Conservation (phyloP, 768 basidiomycete species). For the Lactarius indigo region DNA sequence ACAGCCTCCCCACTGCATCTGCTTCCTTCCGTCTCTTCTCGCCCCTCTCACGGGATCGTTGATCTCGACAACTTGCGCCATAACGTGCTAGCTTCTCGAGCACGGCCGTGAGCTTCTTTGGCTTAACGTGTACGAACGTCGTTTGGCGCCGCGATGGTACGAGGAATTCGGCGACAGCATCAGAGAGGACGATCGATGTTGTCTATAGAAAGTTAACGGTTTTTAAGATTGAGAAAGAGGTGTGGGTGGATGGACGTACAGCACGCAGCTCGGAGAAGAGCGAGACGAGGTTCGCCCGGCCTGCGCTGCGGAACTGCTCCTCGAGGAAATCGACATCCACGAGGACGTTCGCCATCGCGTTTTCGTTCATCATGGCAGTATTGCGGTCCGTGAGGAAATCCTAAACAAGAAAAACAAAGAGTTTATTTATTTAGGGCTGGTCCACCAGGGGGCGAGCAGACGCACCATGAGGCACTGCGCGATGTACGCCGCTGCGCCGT, state of each 20-base stretch:
- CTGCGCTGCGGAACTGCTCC: constrained; percentile 75
- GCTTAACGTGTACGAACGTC: constrained; percentile 62
- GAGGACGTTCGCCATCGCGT: constrained; percentile 80
- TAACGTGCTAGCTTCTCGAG: constrained; percentile 76
- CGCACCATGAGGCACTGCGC: constrained; percentile 84
- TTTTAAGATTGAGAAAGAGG: background rate
- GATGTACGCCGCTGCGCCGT: constrained; percentile 83
- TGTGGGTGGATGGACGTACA: constrained; percentile 43
- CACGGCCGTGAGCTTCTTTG: constrained; percentile 66
- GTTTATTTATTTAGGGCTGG: too few species aligned
- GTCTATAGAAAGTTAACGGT: constrained; percentile 41
- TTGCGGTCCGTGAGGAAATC: constrained; percentile 75
- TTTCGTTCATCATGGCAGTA: constrained; percentile 79
- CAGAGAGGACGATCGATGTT: constrained; percentile 64
- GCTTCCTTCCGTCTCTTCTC: constrained; percentile 76
- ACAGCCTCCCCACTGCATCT: constrained; percentile 69
- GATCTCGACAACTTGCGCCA: constrained; percentile 60
- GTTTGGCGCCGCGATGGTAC: constrained; percentile 65
- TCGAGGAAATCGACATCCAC: constrained; percentile 88
- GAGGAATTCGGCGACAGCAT: constrained; percentile 77
- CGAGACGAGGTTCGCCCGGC: constrained; percentile 61
- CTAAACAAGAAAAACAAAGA: constrained; percentile 37
- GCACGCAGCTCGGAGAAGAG: constrained; percentile 78
- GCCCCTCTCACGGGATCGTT: constrained; percentile 56
- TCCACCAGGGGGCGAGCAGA: background rate